Base-by-base conservation (phyloP, 257 asterid genomes). In the Solanum commersonii region DNA sequence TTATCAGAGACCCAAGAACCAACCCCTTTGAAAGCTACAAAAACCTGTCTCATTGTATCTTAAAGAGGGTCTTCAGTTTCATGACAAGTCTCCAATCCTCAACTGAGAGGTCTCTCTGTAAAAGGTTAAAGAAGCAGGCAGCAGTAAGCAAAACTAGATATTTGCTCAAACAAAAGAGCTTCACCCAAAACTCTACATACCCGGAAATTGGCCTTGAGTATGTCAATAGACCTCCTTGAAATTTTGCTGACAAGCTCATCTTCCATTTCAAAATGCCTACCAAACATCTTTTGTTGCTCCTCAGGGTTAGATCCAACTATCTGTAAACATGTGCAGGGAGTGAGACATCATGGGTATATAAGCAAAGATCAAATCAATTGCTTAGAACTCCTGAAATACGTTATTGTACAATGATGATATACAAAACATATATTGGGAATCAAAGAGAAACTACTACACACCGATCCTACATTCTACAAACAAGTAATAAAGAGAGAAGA, bases 211-310 rank as follows among this genome's bases (percentile, higher is more conserved):
- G 92, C 94, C 91, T 97, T 96, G 42, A 97, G 98, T 15, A 96
- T 89, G 84, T 97, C 99, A 37, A 97, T 97, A 31, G 99, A 97
- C 91, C 88, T 91, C 91, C 99, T 93, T 67, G 98, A 92, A 91
- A 97, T 94, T 86, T 92, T 94, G 93, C 99, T 97, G 88, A 97
- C 98, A 56, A 97, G 99, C 95, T 97, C 98, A 83, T 97, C 99
- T 84, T 97, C 99, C 67, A 90, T 85, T 90, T 94, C 98, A 90
- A 97, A 97, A 92, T 96, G 99, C 89, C 99, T 91, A 88, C 99
- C 99, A 88, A 93, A 92, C 98, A 96, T 96, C 92, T 95, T 96
- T 88, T 96, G 99, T 86, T 96, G 98, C 92, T 96, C 99, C 46
- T 94, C 99, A 0, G 99, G 74, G 88, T 95, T 96, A 88, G 92